Percentiles rank a stretch among this genome's conserved stretches.
Conservation (phyloP, 371 early-diverging fungal genomes). For the Apophysomyces elegans region DNA sequence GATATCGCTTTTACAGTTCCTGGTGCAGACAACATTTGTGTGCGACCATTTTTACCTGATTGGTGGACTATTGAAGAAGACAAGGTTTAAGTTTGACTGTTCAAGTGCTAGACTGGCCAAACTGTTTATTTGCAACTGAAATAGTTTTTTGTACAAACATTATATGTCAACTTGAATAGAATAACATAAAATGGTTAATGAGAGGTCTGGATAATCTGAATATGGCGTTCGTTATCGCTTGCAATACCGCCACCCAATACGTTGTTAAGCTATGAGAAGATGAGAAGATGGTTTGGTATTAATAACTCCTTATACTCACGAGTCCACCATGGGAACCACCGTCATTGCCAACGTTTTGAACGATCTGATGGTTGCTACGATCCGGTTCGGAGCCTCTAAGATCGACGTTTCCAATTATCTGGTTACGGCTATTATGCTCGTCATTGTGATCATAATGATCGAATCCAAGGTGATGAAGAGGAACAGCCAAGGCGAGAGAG, state of each 20-base stretch:
- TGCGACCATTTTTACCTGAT: slow-evolving; percentile 57
- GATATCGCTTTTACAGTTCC: slow-evolving; percentile 36
- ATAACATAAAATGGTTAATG: too few relatives aligned
- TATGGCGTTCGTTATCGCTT: too few relatives aligned
- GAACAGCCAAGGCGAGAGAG: neutral
- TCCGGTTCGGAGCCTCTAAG: too few relatives aligned
- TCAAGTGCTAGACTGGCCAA: too few relatives aligned
- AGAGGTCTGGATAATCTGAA: too few relatives aligned
- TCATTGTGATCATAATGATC: neutral
- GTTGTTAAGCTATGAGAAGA: neutral
- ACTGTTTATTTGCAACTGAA: too few relatives aligned
- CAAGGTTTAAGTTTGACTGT: neutral
- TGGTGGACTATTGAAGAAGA: slow-evolving; percentile 57
- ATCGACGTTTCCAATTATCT: neutral
- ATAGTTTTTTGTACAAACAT: too few relatives aligned
- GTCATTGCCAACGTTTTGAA: neutral
- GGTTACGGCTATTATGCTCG: neutral
- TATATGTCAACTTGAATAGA: too few relatives aligned
- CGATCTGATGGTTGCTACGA: neutral
- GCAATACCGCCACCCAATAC: neutral
- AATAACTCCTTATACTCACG: neutral
- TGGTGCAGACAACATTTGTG: slow-evolving; percentile 38
- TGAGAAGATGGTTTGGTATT: neutral
- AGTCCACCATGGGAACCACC: neutral
- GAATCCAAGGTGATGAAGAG: neutral